A percentile compares a stretch with the other conserved stretches of the same genome.
phyloP scores from a whole-genome alignment of 2,329 filamentous ascomycete genomes.

The Trichoderma sp. region DNA sequence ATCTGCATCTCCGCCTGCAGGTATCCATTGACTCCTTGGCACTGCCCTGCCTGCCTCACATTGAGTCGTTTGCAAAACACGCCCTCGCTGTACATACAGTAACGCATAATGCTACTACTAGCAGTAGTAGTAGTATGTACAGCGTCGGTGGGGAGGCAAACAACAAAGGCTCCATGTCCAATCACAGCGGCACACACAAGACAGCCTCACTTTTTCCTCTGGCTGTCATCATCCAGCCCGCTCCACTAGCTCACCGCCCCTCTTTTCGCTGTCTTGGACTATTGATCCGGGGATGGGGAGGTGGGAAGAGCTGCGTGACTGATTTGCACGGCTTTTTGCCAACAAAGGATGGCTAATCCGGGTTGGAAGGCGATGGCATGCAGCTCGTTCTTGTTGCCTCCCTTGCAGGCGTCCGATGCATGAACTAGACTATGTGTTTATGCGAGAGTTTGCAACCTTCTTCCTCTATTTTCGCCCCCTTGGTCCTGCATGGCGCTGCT shows the following conservation, averaged over 20 bases:
- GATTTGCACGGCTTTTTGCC: background rate
- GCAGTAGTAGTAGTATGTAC: background rate
- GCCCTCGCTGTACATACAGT: too few species aligned
- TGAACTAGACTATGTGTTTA: background rate
- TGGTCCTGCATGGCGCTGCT: background rate
- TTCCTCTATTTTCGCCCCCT: background rate
- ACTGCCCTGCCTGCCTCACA: background rate
- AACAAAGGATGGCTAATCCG: background rate
- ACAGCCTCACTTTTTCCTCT: constrained; percentile 9
- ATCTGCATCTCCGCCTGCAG: constrained; percentile 2
- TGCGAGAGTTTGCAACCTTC: background rate
- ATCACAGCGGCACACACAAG: background rate
- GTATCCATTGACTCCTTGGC: background rate
- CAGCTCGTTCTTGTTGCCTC: background rate
- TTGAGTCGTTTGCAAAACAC: too few species aligned
- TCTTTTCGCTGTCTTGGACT: background rate
- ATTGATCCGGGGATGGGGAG: background rate
- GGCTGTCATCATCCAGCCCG: background rate
- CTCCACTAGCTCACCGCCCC: background rate
- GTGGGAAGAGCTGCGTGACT: background rate
- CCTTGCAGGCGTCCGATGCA: background rate
- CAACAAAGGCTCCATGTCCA: background rate
- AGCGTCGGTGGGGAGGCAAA: background rate
- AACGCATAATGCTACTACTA: too few species aligned
- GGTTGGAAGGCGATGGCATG: background rate